Conservation (phyloP, 352 stramenopile genomes). For the Halophytophthora batemanensis region DNA sequence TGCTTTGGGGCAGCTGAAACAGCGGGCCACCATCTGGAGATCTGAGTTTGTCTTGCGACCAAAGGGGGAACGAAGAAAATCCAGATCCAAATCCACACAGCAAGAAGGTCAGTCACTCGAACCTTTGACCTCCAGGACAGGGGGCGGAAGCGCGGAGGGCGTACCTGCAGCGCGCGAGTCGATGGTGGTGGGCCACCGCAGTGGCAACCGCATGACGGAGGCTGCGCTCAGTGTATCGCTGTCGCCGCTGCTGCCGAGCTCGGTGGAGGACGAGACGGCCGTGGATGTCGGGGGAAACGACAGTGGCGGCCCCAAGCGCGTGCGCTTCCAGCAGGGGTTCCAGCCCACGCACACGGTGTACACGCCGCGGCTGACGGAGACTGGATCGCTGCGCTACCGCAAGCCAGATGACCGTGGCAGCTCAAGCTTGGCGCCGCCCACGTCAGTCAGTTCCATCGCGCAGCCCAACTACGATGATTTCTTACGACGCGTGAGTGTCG, state of each 20-base stretch:
- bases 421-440: conserved; percentile 62
- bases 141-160: too few species aligned
- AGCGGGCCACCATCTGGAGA: too few species aligned
- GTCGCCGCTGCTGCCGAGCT: conserved; percentile 75
- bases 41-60: too few species aligned
- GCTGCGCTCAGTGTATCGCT: conserved; percentile 70
- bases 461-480: conserved; percentile 92
- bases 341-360: conserved; percentile 86
- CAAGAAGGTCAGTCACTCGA: too few species aligned
- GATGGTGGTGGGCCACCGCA: conserved; percentile 48
- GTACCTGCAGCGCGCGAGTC: not conserved
- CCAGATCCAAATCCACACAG: too few species aligned
- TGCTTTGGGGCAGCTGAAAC: too few species aligned
- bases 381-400: conserved; percentile 68
- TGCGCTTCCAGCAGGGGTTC: conserved; percentile 67
- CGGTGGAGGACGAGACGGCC: conserved; percentile 57
- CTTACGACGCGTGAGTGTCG: conserved; percentile 81
- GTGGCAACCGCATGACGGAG: conserved; percentile 33
- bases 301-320: conserved; percentile 36
- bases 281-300: not conserved
- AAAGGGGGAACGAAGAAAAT: too few species aligned
- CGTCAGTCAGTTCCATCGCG: conserved; percentile 74
- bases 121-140: too few species aligned
- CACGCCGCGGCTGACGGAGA: conserved; percentile 70
- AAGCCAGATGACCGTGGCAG: conserved; percentile 73